These are phyloP conservation scores for Detonula confervacea DNA, from an alignment of 352 stramenopile genomes.

Conservation along the genomic window DNA sequence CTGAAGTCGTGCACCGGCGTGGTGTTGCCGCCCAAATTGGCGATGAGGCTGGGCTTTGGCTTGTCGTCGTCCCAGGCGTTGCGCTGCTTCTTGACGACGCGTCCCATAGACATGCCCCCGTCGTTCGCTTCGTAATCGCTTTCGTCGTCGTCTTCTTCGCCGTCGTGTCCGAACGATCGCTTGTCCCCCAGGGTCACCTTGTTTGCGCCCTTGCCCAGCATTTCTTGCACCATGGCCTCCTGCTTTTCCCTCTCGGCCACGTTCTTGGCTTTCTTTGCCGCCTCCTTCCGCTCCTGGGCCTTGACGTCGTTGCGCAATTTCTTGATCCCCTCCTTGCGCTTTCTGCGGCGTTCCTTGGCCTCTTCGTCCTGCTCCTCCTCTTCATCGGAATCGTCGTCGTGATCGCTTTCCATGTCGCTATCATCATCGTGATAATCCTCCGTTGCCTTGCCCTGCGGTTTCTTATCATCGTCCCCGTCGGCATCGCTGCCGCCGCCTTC, in stretches of 20 bases:
- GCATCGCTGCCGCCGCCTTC: slow-evolving; percentile 15
- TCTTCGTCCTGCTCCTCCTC: slow-evolving; percentile 56
- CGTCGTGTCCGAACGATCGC: slow-evolving; percentile 4
- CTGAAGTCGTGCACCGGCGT: slow-evolving; percentile 84
- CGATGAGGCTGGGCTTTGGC: slow-evolving; percentile 60
- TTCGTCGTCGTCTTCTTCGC: slow-evolving; percentile 21
- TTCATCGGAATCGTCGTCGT: slow-evolving; percentile 30
- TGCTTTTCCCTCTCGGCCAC: slow-evolving; percentile 25
- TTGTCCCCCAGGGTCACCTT: too few species aligned
- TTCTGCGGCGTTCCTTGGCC: slow-evolving; percentile 40
- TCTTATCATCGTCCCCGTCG: slow-evolving; percentile 14
- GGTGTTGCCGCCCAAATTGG: slow-evolving; percentile 57
- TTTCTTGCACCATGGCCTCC: slow-evolving; percentile 55
- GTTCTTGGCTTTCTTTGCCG: slow-evolving; percentile 40
- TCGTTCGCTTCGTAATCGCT: too few species aligned
- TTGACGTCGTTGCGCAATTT: slow-evolving; percentile 40
- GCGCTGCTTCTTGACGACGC: slow-evolving; percentile 64
- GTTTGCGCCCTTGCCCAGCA: slow-evolving; percentile 42
- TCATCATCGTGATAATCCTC: slow-evolving; percentile 20
- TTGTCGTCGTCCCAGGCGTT: slow-evolving; percentile 19
- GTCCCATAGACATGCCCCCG: slow-evolving; percentile 13
- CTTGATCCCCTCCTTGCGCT: slow-evolving; percentile 35
- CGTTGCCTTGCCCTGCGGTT: background rate
- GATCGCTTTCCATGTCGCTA: slow-evolving; percentile 35
- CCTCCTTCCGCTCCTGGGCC: slow-evolving; percentile 1